phyloP scores from a whole-genome alignment of 352 stramenopile species.

The Phytopythium sindhum region DNA sequence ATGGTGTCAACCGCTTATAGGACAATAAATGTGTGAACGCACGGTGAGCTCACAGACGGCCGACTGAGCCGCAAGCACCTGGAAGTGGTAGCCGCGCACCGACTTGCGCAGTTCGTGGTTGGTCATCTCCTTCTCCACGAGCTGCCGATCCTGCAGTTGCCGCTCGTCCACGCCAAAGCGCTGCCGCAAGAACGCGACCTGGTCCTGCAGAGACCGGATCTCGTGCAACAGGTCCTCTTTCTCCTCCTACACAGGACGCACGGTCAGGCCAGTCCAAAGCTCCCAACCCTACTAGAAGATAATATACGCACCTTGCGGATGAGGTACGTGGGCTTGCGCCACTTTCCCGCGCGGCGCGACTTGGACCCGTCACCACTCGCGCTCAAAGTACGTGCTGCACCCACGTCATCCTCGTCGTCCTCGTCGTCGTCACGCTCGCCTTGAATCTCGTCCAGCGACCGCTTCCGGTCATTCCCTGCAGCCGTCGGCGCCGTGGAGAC shows the following conservation, averaged over 20 bases:
- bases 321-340: conserved; percentile 37
- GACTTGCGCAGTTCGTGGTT: conserved; percentile 32
- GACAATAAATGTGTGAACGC: not conserved
- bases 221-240: conserved; percentile 29
- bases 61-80: conserved; percentile 29
- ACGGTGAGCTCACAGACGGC: conserved; percentile 32
- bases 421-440: conserved; percentile 11
- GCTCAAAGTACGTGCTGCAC: not conserved
- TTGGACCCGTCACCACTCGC: not conserved
- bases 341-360: conserved; percentile 17
- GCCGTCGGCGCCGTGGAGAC: not conserved
- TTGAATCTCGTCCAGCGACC: conserved; percentile 13
- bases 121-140: conserved; percentile 24
- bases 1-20: not conserved
- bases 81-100: conserved; percentile 29
- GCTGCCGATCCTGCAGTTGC: conserved; percentile 21
- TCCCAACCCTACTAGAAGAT: no score
- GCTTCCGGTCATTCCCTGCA: not conserved
- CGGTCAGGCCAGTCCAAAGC: no score
- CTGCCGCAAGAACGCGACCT: conserved; percentile 28
- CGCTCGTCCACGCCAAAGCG: conserved; percentile 22
- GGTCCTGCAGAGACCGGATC: conserved; percentile 29
- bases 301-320: conserved; percentile 24
- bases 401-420: not conserved
- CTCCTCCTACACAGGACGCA: conserved; percentile 23